phyloP scores from a whole-genome alignment of 257 asterid species.

The Lavandula angustifolia region DNA sequence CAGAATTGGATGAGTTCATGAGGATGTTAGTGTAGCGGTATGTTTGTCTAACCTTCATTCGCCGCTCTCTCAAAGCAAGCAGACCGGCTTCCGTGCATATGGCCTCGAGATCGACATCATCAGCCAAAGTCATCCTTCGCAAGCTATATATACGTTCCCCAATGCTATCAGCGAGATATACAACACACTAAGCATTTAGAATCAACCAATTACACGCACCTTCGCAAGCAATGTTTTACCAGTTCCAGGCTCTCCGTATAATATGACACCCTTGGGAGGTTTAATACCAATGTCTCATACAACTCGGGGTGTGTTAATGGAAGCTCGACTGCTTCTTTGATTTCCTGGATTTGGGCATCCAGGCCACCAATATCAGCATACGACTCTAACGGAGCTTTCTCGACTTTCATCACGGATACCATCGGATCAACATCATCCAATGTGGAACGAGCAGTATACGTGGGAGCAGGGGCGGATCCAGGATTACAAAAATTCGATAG shows the following conservation, averaged over 20 bases:
- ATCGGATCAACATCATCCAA: conserved; percentile 94
- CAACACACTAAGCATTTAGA: not conserved
- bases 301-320: conserved; percentile 50
- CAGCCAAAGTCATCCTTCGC: conserved; percentile 60
- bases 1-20: too few relatives aligned
- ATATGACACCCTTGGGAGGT: conserved; percentile 92
- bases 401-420: conserved; percentile 98
- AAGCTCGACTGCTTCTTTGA: conserved; percentile 61
- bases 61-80: conserved; percentile 63
- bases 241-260: conserved; percentile 93
- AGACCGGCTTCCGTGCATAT: conserved; percentile 67
- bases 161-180: conserved; percentile 13
- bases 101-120: conserved; percentile 62
- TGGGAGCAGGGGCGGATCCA: too few relatives aligned
- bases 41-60: conserved; percentile 52
- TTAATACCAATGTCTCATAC: conserved; percentile 76
- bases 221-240: conserved; percentile 94
- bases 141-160: not conserved
- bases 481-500: too few relatives aligned
- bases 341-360: conserved; percentile 54
- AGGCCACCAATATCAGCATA: conserved; percentile 69
- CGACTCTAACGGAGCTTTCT: conserved; percentile 94
- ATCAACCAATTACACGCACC: conserved; percentile 44
- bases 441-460: conserved; percentile 95
- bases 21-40: not conserved